These are phyloP conservation scores for Panicum virgatum DNA, from an alignment of 202 grass and related monocot genomes.

Conservation along the genomic window DNA sequence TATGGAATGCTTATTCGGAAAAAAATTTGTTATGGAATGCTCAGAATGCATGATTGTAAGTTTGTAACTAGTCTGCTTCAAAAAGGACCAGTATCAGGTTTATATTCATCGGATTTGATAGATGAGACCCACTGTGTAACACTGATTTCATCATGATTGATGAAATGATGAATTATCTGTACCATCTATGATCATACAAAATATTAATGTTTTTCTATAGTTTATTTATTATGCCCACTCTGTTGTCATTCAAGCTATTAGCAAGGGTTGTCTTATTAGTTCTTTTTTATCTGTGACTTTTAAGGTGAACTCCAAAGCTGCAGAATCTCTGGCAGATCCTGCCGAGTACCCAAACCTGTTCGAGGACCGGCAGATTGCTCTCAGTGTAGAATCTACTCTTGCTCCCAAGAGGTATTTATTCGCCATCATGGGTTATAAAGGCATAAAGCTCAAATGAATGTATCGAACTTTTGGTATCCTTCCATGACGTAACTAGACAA, in stretches of 20 bases:
- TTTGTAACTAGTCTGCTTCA: background rate
- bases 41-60: background rate
- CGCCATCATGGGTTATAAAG: background rate
- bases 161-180: background rate
- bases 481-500: background rate
- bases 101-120: background rate
- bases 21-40: constrained; percentile 1
- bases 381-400: constrained; percentile 60
- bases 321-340: constrained; percentile 82
- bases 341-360: constrained; percentile 82
- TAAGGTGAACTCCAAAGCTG: constrained; percentile 83
- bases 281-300: constrained; percentile 15
- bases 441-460: background rate
- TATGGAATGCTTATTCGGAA: constrained; percentile 3
- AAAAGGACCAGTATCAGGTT: background rate
- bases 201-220: background rate
- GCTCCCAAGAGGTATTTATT: constrained; percentile 53
- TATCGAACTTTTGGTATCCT: background rate
- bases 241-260: background rate
- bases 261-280: background rate
- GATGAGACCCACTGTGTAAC: background rate
- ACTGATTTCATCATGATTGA: background rate
- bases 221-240: background rate
- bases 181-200: background rate
- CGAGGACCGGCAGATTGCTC: constrained; percentile 78